Percentiles rank a stretch among this genome's conserved stretches.
Evolutionary conservation across 176 grass and related monocot species (phyloP).

Genomic region (Dactylis glomerata): DNA sequence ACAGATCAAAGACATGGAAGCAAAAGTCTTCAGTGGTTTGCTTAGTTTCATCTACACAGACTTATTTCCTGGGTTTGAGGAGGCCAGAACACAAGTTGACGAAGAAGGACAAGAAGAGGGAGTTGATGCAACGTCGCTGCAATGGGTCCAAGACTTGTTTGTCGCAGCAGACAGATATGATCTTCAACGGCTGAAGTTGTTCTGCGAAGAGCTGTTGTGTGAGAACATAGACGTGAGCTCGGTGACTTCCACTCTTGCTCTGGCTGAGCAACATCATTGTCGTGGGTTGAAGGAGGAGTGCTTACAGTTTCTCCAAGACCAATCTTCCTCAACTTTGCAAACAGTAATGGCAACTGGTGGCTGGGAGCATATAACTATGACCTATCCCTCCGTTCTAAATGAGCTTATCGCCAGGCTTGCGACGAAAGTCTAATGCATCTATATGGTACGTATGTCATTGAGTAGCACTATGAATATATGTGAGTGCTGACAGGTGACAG

Average conservation of each 20-base stretch:
- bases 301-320: slow-evolving; percentile 13
- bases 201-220: neutral
- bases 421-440: neutral
- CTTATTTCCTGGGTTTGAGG: neutral
- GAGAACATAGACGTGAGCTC: slow-evolving; percentile 13
- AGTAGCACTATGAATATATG: neutral
- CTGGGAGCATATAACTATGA: neutral
- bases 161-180: neutral
- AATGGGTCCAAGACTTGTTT: neutral
- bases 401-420: slow-evolving; percentile 1
- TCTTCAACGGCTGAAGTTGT: neutral
- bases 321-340: slow-evolving; percentile 12
- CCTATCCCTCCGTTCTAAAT: slow-evolving; percentile 14
- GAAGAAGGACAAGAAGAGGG: neutral
- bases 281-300: slow-evolving; percentile 15
- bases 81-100: neutral
- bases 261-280: slow-evolving; percentile 34
- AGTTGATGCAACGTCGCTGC: neutral
- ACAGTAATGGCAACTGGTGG: neutral
- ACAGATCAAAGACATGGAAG: slow-evolving; percentile 25
- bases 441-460: neutral
- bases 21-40: slow-evolving; percentile 23
- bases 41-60: slow-evolving; percentile 12
- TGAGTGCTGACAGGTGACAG: neutral
- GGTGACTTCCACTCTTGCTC: slow-evolving; percentile 14